phyloP scores from a whole-genome alignment of 139 green algal genomes.

The Chlorella sp. region DNA sequence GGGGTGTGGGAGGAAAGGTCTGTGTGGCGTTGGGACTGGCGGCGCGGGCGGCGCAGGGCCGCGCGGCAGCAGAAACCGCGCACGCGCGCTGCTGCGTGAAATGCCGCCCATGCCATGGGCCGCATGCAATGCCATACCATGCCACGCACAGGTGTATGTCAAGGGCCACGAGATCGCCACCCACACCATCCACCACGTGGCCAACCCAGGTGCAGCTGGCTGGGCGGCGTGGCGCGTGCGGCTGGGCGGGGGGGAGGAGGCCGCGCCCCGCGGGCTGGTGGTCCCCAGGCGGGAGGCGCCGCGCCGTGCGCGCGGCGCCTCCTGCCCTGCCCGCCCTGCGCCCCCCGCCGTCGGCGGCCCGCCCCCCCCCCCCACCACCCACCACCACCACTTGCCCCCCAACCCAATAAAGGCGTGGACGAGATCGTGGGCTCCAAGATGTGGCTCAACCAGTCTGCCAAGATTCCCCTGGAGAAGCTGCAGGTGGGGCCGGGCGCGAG shows the following conservation, averaged over 20 bases:
- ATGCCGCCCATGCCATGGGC: too few species aligned
- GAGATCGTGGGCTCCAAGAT: conserved; percentile 36
- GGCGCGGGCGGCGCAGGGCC: neutral
- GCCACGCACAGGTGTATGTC: conserved; percentile 18
- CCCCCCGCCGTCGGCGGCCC: neutral
- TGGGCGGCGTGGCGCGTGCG: too few species aligned
- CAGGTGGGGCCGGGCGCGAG: too few species aligned
- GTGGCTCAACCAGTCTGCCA: conserved; percentile 34
- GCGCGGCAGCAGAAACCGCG: too few species aligned
- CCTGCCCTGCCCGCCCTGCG: neutral
- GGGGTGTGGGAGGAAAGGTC: too few species aligned
- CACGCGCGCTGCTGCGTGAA: neutral
- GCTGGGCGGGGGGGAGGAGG: neutral
- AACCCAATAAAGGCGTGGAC: conserved; percentile 26
- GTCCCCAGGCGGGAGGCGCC: too few species aligned
- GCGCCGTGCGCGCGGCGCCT: neutral
- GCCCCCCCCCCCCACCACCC: neutral
- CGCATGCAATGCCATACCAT: too few species aligned
- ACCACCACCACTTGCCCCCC: too few species aligned
- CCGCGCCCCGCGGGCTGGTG: too few species aligned
- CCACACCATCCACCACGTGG: conserved; percentile 30
- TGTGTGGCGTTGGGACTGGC: neutral
- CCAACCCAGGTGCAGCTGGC: conserved; percentile 14
- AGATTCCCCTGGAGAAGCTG: conserved; percentile 32
- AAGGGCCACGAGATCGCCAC: conserved; percentile 30